phyloP scores from a whole-genome alignment of 2,329 filamentous ascomycete genomes.

The Fusarium penzigii region DNA sequence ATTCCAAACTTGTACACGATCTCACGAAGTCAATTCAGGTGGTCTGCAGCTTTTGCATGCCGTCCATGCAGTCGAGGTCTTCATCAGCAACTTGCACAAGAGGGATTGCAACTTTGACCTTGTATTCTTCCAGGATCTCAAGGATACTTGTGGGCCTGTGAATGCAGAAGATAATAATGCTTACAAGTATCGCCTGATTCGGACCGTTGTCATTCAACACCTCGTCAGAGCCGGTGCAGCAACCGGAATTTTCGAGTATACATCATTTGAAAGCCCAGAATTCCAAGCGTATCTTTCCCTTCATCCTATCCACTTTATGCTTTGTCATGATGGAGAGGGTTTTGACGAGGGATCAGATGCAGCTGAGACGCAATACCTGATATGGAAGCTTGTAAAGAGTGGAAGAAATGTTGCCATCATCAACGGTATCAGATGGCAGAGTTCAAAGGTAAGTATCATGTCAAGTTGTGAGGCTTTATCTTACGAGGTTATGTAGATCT shows the following conservation, averaged over 20 bases:
- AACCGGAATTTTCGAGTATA: constrained; percentile 43
- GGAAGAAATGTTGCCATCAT: constrained; percentile 64
- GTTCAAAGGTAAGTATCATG: constrained; percentile 55
- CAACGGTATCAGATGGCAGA: constrained; percentile 62
- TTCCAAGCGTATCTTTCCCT: constrained; percentile 58
- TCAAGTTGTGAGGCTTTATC: background rate
- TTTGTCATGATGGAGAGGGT: constrained; percentile 64
- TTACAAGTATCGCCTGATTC: constrained; percentile 61
- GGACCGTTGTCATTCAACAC: constrained; percentile 66
- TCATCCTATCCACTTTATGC: constrained; percentile 64
- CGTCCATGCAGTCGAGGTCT: constrained; percentile 66
- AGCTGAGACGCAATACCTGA: constrained; percentile 42
- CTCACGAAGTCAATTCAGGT: constrained; percentile 32
- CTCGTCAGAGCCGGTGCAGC: constrained; percentile 35
- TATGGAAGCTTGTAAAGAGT: constrained; percentile 48
- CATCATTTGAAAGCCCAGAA: constrained; percentile 44
- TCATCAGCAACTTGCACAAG: constrained; percentile 59
- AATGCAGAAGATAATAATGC: constrained; percentile 3
- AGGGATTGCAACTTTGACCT: constrained; percentile 72
- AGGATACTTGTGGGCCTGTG: constrained; percentile 55
- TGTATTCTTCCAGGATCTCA: constrained; percentile 64
- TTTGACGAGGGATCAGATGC: constrained; percentile 34
- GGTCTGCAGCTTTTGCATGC: constrained; percentile 74
- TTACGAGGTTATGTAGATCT: constrained; percentile 12
- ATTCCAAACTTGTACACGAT: background rate